Conservation (phyloP, 371 early-diverging fungal genomes). For the Mucor piriformis region DNA sequence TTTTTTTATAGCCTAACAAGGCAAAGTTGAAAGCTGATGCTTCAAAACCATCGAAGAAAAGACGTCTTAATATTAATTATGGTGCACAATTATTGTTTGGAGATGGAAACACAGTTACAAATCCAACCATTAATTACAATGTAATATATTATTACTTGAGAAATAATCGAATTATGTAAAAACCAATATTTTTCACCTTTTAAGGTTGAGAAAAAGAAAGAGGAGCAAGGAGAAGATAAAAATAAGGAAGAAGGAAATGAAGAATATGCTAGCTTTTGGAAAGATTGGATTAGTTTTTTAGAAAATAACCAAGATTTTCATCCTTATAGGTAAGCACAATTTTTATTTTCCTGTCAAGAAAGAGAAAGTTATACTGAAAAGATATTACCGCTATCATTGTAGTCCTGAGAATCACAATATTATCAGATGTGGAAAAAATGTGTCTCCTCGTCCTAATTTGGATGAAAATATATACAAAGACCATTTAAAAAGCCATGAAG, state of each 20-base stretch:
- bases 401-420: constrained; percentile 16
- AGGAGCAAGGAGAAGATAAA: constrained; percentile 1
- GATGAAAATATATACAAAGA: constrained; percentile 9
- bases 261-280: constrained; percentile 3
- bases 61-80: constrained; percentile 10
- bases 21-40: constrained; percentile 6
- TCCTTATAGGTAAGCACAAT: constrained; percentile 14
- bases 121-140: not conserved
- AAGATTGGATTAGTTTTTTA: constrained; percentile 10
- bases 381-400: constrained; percentile 7
- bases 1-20: not conserved
- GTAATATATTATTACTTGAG: not conserved
- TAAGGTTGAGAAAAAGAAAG: constrained; percentile 10
- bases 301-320: constrained; percentile 12
- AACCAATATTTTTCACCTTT: not conserved
- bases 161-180: constrained; percentile 2
- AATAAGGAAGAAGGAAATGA: constrained; percentile 1
- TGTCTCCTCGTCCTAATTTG: constrained; percentile 11
- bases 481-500: constrained; percentile 7
- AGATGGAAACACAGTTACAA: not conserved
- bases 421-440: constrained; percentile 15
- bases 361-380: constrained; percentile 4
- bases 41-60: constrained; percentile 10
- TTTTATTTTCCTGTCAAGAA: constrained; percentile 9
- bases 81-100: constrained; percentile 6